These are phyloP conservation scores for Colletotrichum melonis DNA, from an alignment of 2,329 filamentous ascomycete genomes.

Conservation along the genomic window DNA sequence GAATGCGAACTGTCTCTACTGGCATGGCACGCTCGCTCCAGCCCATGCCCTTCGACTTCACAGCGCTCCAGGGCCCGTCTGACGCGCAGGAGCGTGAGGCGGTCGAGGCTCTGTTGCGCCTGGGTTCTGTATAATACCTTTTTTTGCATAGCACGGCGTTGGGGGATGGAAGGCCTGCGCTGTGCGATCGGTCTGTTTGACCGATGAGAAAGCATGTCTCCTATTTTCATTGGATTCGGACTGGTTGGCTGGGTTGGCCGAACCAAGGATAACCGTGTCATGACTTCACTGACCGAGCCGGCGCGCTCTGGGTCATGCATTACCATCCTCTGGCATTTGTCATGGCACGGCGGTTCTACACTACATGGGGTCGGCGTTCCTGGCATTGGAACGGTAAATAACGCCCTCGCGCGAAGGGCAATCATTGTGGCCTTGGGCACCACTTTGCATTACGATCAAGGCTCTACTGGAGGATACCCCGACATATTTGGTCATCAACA, in stretches of 20 bases:
- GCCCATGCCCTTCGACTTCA: constrained; percentile 62
- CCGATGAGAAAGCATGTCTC: constrained; percentile 24
- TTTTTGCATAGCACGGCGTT: constrained; percentile 67
- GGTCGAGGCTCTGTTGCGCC: constrained; percentile 81
- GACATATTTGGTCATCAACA: constrained; percentile 18
- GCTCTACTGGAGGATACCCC: constrained; percentile 33
- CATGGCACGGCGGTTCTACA: constrained; percentile 44
- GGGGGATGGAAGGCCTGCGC: constrained; percentile 24
- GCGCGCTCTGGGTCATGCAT: constrained; percentile 44
- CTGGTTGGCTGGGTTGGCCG: constrained; percentile 35
- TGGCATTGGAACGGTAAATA: constrained; percentile 30
- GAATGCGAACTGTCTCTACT: constrained; percentile 61
- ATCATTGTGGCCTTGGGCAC: constrained; percentile 31
- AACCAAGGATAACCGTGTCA: constrained; percentile 46
- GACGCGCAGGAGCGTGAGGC: constrained; percentile 84
- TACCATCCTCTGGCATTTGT: constrained; percentile 36
- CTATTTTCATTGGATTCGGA: constrained; percentile 19
- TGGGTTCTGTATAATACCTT: constrained; percentile 79
- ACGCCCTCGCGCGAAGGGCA: constrained; percentile 35
- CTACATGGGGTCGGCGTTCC: constrained; percentile 31
- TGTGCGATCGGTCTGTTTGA: constrained; percentile 27
- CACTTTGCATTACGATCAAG: constrained; percentile 34
- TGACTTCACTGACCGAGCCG: constrained; percentile 44
- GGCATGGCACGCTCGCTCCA: constrained; percentile 67
- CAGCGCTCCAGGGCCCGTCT: constrained; percentile 61